Percentiles rank a stretch among this genome's conserved stretches.
Conservation (phyloP, 208 protist species). For the Acanthamoeba royreba region DNA sequence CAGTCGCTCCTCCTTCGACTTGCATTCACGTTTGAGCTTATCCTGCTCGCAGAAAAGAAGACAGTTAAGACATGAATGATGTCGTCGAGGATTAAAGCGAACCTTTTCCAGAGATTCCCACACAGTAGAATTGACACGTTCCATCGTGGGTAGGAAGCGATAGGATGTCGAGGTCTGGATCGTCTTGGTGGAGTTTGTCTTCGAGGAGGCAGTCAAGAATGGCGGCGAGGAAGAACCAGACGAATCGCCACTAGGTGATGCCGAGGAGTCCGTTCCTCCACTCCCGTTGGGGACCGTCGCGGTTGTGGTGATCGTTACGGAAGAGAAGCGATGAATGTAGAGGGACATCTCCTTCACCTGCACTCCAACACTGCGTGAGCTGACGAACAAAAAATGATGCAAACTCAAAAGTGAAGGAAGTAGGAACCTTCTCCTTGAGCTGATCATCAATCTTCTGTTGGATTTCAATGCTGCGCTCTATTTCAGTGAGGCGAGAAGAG, state of each 20-base stretch:
- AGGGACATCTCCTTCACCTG: conserved; percentile 15
- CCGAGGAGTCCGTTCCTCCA: not conserved
- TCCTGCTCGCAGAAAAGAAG: not conserved
- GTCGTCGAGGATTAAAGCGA: too few relatives aligned
- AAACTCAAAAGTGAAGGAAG: too few relatives aligned
- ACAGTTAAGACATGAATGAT: not conserved
- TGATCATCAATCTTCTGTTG: not conserved
- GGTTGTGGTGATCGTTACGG: not conserved
- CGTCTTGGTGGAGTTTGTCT: not conserved
- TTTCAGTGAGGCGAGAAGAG: not conserved
- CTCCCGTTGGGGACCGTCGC: not conserved
- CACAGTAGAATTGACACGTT: not conserved
- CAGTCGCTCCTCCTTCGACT: not conserved
- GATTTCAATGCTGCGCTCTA: not conserved
- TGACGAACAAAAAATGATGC: too few relatives aligned
- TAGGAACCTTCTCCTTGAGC: not conserved
- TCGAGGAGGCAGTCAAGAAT: not conserved
- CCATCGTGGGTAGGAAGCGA: not conserved
- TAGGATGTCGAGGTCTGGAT: conserved; percentile 3
- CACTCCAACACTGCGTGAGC: too few relatives aligned
- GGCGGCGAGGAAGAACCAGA: not conserved
- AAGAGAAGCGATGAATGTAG: conserved; percentile 1
- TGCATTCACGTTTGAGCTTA: not conserved
- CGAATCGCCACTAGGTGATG: not conserved
- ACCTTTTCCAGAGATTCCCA: not conserved